Percentiles rank a stretch among this genome's conserved stretches.
Evolutionary conservation across 495 filamentous ascomycete species (phyloP).

Genomic region (Aspergillus panamensis): DNA sequence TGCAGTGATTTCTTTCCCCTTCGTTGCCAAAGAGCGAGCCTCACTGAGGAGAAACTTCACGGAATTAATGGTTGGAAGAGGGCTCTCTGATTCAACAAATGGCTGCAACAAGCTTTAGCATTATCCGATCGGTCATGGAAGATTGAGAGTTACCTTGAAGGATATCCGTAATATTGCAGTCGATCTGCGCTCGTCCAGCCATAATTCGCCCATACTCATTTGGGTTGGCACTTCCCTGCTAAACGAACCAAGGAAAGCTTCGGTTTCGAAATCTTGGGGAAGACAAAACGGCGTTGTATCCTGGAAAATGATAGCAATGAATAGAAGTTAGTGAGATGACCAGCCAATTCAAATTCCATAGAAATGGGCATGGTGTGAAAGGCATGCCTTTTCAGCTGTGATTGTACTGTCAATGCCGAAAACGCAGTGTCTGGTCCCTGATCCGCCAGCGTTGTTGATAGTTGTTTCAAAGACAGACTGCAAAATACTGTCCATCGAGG

Average conservation of each 20-base stretch:
- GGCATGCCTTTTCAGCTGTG: background rate
- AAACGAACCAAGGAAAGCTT: slow-evolving; percentile 10
- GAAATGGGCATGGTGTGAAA: background rate
- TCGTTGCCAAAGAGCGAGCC: slow-evolving; percentile 18
- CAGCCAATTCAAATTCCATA: background rate
- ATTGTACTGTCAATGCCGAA: slow-evolving; percentile 3
- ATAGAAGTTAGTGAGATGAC: background rate
- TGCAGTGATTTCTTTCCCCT: slow-evolving; percentile 22
- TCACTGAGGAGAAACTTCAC: slow-evolving; percentile 24
- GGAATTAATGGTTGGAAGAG: slow-evolving; percentile 5
- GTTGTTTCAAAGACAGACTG: slow-evolving; percentile 9
- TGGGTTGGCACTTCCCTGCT: slow-evolving; percentile 19
- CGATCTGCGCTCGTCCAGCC: slow-evolving; percentile 20
- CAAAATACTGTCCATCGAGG: slow-evolving; percentile 13
- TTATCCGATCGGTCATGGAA: background rate
- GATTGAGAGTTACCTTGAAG: slow-evolving; percentile 27
- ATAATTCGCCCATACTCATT: slow-evolving; percentile 27
- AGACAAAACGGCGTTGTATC: slow-evolving; percentile 20
- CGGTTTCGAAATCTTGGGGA: slow-evolving; percentile 21
- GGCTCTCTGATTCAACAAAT: slow-evolving; percentile 4
- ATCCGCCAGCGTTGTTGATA: background rate
- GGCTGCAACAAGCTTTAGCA: slow-evolving; percentile 9
- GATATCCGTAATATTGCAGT: slow-evolving; percentile 22
- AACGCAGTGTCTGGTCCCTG: slow-evolving; percentile 21
- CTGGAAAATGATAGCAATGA: slow-evolving; percentile 19